Evolutionary conservation across 306 rosid genomes (phyloP).

Genomic region (Alnus glutinosa): DNA sequence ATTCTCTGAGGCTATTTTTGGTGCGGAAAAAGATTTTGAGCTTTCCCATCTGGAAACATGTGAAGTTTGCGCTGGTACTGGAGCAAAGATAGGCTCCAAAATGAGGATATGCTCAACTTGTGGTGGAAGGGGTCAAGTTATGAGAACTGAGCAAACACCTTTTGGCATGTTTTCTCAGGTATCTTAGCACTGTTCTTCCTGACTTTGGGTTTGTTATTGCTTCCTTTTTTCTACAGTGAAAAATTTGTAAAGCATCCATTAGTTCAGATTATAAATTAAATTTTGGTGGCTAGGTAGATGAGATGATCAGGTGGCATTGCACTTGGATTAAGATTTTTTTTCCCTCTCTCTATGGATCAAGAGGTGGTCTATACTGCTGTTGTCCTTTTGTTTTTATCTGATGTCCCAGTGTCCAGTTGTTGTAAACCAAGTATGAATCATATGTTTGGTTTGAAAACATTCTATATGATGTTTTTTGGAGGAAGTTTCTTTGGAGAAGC

Average conservation of each 20-base stretch:
- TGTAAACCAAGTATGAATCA: background rate
- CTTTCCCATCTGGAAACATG: conserved; percentile 97
- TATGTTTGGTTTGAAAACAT: background rate
- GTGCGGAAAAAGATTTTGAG: conserved; percentile 88
- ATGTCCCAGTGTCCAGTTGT: background rate
- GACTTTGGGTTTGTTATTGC: conserved; percentile 11
- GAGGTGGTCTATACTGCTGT: background rate
- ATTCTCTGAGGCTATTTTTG: conserved; percentile 88
- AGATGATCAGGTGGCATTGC: background rate
- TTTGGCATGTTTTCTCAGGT: conserved; percentile 99
- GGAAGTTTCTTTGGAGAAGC: conserved; percentile 1
- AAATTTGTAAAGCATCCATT: background rate
- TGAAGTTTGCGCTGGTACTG: conserved; percentile 84
- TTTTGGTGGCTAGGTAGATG: background rate
- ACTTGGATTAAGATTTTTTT: background rate
- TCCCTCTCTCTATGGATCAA: background rate
- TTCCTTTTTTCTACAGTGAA: conserved; percentile 9
- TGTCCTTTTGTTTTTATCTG: background rate
- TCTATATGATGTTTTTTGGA: background rate
- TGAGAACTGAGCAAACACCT: conserved; percentile 99
- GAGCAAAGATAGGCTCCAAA: conserved; percentile 82
- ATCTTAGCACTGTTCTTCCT: conserved; percentile 24
- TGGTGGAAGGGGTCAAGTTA: conserved; percentile 99
- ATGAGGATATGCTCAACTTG: conserved; percentile 91
- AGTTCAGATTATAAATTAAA: background rate